These are phyloP conservation scores for Austroboletus festivus DNA, from an alignment of 768 basidiomycete genomes.

Conservation along the genomic window DNA sequence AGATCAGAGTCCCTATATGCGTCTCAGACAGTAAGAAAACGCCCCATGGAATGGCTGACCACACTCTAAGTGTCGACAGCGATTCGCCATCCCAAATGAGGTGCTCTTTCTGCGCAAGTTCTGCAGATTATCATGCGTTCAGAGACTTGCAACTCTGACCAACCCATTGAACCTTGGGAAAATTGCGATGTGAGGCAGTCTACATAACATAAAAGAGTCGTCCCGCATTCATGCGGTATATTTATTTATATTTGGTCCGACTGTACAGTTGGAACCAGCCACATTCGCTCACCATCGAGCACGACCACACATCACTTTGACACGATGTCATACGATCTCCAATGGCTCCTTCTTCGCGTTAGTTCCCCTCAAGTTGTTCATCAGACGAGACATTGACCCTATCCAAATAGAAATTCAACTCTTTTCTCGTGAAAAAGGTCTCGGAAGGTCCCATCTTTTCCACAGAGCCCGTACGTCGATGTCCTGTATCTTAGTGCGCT, in stretches of 20 bases:
- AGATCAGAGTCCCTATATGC: too few relatives aligned
- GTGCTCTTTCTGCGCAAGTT: too few relatives aligned
- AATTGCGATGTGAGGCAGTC: too few relatives aligned
- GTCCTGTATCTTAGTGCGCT: not conserved
- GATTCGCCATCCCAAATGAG: too few relatives aligned
- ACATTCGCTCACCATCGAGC: constrained; percentile 20
- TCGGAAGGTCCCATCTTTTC: constrained; percentile 77
- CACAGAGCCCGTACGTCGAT: constrained; percentile 67
- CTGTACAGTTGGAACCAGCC: constrained; percentile 35
- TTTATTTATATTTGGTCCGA: constrained; percentile 29
- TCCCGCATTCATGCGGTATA: too few relatives aligned
- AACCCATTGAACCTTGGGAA: too few relatives aligned
- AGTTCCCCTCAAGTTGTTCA: constrained; percentile 31
- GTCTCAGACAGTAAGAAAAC: too few relatives aligned
- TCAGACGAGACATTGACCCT: not conserved
- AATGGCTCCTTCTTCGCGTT: constrained; percentile 91
- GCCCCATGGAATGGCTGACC: too few relatives aligned
- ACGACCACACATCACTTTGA: constrained; percentile 12
- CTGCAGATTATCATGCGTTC: too few relatives aligned
- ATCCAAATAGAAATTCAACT: constrained; percentile 65
- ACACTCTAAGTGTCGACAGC: too few relatives aligned
- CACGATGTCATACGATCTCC: constrained; percentile 85
- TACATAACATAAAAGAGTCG: too few relatives aligned
- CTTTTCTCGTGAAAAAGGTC: constrained; percentile 79
- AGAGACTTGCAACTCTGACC: too few relatives aligned